A percentile compares a stretch with the other conserved stretches of the same genome.
Evolutionary conservation across 75 land plant species (phyloP).

Genomic region (Selaginella tamariscina): DNA sequence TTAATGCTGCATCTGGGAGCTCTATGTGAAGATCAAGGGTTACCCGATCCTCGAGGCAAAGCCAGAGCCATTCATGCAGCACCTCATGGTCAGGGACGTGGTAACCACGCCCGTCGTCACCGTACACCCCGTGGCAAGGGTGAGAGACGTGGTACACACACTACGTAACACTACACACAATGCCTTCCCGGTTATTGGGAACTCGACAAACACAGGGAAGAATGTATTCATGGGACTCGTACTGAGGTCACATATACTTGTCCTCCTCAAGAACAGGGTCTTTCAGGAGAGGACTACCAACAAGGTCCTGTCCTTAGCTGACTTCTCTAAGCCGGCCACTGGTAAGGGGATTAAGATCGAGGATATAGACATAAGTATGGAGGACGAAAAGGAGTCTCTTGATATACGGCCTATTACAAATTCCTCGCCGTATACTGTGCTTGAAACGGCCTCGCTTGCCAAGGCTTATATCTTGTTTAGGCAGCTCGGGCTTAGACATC

Average conservation of each 20-base stretch:
- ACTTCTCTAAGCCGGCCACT: neutral
- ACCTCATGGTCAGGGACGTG: neutral
- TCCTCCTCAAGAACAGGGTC: neutral
- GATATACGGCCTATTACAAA: constrained; percentile 40
- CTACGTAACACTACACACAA: constrained; percentile 2
- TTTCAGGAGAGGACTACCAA: neutral
- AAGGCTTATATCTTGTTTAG: constrained; percentile 50
- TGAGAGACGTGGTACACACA: neutral
- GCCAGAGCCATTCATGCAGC: constrained; percentile 11
- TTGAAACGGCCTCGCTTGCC: constrained; percentile 52
- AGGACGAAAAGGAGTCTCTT: constrained; percentile 17
- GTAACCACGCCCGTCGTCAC: neutral
- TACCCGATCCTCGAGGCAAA: constrained; percentile 1
- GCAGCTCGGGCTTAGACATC: constrained; percentile 49
- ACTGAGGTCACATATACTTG: neutral
- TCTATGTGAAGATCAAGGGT: constrained; percentile 1
- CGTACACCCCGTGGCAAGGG: neutral
- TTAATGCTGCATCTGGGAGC: neutral
- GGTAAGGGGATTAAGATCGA: neutral
- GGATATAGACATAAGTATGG: neutral
- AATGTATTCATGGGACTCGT: neutral
- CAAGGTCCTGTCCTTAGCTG: neutral
- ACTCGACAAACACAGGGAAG: constrained; percentile 22
- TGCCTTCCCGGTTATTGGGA: constrained; percentile 1
- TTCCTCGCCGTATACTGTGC: constrained; percentile 42